Evolutionary conservation across 768 basidiomycete genomes (phyloP), one percentile per base, ranked within the genome.

Genomic region (Megacollybia marginata): DNA sequence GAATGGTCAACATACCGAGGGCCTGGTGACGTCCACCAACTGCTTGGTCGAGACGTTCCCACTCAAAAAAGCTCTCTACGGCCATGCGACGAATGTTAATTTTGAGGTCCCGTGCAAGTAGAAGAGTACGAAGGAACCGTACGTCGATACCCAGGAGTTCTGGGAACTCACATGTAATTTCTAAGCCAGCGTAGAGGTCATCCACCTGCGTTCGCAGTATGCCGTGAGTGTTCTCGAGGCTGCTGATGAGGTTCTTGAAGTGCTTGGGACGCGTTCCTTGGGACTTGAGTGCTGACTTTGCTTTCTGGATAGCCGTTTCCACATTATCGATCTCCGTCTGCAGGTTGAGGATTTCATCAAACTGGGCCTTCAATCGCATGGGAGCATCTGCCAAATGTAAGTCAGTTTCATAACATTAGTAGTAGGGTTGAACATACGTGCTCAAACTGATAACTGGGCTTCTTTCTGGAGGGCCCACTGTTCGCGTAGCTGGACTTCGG

Each of bases 71-170:
- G 13, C 52, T 48, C 10, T 42, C 48, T 12, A 49, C 47, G 5
- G 47, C 36, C 12, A 20, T 9, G 12, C 28, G 40, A 15, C 52
- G 19, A 32, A 54, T 54, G 19, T 55, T 55, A 16, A 48, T 48
- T 42, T 54, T 54, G 15, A 52, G 13, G 35, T 55, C 48, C 7
- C 33, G 18, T 31, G 53, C 53, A 32, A 54, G 23, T 6, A 55
- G 19, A 11, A 55, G 34, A 16, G 43, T 44, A 10, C 43, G 13
- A 51, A 49, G 47, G 34, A 55, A 49, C 6, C 53, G 15, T 2
- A 50, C 9, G 18, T 13, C 15, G 15, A 40, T 18, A 13, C 38
- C 38, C 18, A 15, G 13, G 15, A 40, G 38, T 8, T 40, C 38
- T 40, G 38, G 38, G 18, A 40, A 40, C 15, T 18, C 18, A 15